Conservation (phyloP, 1,284 basidiomycete genomes). For the Tilletia indica region DNA sequence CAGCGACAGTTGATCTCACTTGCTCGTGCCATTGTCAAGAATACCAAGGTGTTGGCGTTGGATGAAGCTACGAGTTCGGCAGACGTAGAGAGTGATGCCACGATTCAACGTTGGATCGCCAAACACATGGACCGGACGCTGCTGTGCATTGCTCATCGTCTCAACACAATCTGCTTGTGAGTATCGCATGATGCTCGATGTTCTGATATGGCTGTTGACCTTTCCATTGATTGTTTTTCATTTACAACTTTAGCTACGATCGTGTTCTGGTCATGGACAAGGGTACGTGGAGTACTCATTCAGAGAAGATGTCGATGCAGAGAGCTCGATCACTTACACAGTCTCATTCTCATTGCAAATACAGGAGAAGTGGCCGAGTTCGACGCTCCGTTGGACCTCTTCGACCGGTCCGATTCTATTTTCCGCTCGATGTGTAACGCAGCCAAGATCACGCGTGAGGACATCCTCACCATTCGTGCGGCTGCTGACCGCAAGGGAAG, state of each 20-base stretch:
- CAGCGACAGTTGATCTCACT: slow-evolving; percentile 60
- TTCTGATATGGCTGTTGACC: background rate
- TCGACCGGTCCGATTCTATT: slow-evolving; percentile 61
- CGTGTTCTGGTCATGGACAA: slow-evolving; percentile 61
- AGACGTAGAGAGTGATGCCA: slow-evolving; percentile 45
- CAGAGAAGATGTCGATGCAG: no score
- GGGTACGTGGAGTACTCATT: slow-evolving; percentile 33
- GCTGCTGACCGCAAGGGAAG: background rate
- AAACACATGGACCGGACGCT: slow-evolving; percentile 34
- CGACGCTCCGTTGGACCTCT: slow-evolving; percentile 68
- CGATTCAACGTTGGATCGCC: slow-evolving; percentile 27
- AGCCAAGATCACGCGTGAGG: slow-evolving; percentile 62
- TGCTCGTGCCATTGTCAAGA: slow-evolving; percentile 61
- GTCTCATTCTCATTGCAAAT: no score
- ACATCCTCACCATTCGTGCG: slow-evolving; percentile 29
- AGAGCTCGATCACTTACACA: no score
- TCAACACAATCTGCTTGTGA: slow-evolving; percentile 57
- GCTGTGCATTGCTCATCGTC: slow-evolving; percentile 29
- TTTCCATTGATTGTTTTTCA: background rate
- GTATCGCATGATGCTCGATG: background rate
- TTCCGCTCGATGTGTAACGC: slow-evolving; percentile 68
- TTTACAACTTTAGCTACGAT: slow-evolving; percentile 52
- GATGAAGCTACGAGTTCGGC: slow-evolving; percentile 43
- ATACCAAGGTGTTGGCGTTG: slow-evolving; percentile 44
- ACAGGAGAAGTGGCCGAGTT: slow-evolving; percentile 69